Evolutionary conservation across 192 early-diverging fungal species (phyloP).

Genomic region (Backusella macrospora): DNA sequence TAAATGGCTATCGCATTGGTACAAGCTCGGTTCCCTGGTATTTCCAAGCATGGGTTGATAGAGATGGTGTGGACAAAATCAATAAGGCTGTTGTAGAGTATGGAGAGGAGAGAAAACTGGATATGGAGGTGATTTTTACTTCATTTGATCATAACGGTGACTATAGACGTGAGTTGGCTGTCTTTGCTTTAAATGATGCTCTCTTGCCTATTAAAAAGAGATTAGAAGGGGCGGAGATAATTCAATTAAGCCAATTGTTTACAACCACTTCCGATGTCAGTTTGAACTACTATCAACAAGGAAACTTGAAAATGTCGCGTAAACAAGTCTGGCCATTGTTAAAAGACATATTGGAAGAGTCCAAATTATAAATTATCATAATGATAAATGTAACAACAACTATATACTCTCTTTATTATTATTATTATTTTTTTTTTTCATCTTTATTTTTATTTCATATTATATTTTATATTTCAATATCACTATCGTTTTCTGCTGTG

Average conservation of each 20-base stretch:
- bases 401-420: too few species aligned
- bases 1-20: constrained; percentile 50
- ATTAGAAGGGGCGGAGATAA: constrained; percentile 40
- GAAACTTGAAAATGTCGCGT: constrained; percentile 55
- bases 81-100: constrained; percentile 36
- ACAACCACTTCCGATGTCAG: neutral
- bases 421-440: too few species aligned
- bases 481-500: constrained; percentile 41
- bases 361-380: neutral
- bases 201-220: constrained; percentile 29
- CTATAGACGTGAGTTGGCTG: constrained; percentile 64
- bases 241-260: constrained; percentile 14
- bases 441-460: too few species aligned
- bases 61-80: constrained; percentile 47
- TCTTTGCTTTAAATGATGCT: constrained; percentile 38
- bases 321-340: constrained; percentile 58
- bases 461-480: neutral
- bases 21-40: constrained; percentile 62
- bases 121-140: constrained; percentile 61
- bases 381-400: neutral
- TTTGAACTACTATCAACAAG: constrained; percentile 48
- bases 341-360: constrained; percentile 13
- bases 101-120: constrained; percentile 46
- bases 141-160: constrained; percentile 54
- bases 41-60: constrained; percentile 49